Percentiles rank a stretch among this genome's conserved stretches.
phyloP scores from a whole-genome alignment of 2,329 filamentous ascomycete species.

The Aspergillus terreus region DNA sequence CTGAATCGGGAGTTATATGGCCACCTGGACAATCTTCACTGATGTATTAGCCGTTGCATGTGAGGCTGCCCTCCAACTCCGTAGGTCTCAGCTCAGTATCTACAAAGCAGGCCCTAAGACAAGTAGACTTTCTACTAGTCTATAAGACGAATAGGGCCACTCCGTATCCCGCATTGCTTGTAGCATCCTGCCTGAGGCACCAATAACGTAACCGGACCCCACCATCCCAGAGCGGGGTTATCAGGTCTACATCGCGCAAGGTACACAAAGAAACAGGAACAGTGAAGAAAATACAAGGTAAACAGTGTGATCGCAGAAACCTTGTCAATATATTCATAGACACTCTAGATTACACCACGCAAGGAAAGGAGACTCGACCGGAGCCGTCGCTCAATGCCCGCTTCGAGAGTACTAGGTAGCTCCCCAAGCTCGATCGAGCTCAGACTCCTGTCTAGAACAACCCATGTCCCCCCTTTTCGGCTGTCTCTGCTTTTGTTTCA shows the following conservation, averaged over 20 bases:
- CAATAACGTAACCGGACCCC: neutral
- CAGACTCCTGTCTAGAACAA: neutral
- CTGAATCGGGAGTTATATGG: too few species aligned
- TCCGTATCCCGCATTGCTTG: neutral
- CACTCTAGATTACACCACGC: conserved; percentile 29
- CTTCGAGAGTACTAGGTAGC: neutral
- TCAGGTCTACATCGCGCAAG: neutral
- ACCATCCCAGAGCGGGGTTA: conserved; percentile 6
- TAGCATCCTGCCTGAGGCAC: neutral
- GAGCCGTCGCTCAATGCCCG: neutral
- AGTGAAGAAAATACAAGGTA: neutral
- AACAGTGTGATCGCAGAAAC: neutral
- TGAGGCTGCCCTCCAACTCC: too few species aligned
- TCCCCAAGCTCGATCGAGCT: neutral
- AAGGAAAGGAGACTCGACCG: conserved; percentile 11
- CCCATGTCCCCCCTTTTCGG: neutral
- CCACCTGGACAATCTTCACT: too few species aligned
- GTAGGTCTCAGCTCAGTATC: too few species aligned
- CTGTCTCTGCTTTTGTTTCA: conserved; percentile 1
- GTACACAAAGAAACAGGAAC: neutral
- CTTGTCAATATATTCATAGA: conserved; percentile 15
- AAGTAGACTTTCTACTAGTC: too few species aligned
- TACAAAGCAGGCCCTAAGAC: too few species aligned
- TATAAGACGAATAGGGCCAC: neutral
- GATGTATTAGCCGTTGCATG: too few species aligned